Conservation (phyloP, 148 eudicot genomes). For the Nepenthes gracilis region DNA sequence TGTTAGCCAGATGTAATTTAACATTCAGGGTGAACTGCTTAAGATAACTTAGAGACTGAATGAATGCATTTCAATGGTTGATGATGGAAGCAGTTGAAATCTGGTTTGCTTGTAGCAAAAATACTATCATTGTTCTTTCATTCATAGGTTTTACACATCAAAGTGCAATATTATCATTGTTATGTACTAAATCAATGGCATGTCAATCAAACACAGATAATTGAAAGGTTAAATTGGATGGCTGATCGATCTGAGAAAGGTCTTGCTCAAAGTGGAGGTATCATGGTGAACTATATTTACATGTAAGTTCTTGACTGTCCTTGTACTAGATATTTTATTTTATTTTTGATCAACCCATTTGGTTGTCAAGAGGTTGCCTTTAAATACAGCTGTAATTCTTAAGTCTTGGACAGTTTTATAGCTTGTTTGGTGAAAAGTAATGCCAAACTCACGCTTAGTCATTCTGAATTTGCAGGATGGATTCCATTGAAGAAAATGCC, state of each 20-base stretch:
- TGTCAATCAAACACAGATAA: conserved; percentile 28
- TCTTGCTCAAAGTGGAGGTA: conserved; percentile 67
- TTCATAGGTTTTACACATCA: no score
- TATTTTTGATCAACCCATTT: neutral
- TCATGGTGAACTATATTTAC: conserved; percentile 92
- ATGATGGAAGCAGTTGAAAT: no score
- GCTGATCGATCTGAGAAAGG: conserved; percentile 88
- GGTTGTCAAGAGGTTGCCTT: neutral
- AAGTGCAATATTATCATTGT: neutral
- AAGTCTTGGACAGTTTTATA: neutral
- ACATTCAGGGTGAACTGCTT: no score
- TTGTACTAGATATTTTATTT: neutral
- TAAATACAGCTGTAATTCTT: neutral
- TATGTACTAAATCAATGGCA: neutral
- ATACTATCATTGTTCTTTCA: no score
- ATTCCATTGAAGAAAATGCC: conserved; percentile 68
- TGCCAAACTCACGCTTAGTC: neutral
- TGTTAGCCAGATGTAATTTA: no score
- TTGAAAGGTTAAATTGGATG: conserved; percentile 92
- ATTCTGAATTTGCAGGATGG: conserved; percentile 42
- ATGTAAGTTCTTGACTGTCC: conserved; percentile 26
- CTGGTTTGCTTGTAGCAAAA: no score
- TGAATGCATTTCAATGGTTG: no score
- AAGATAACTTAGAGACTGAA: no score
- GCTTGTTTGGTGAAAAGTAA: neutral